Conservation (phyloP, 371 early-diverging fungal species). For the Saksenaea oblongispora region DNA sequence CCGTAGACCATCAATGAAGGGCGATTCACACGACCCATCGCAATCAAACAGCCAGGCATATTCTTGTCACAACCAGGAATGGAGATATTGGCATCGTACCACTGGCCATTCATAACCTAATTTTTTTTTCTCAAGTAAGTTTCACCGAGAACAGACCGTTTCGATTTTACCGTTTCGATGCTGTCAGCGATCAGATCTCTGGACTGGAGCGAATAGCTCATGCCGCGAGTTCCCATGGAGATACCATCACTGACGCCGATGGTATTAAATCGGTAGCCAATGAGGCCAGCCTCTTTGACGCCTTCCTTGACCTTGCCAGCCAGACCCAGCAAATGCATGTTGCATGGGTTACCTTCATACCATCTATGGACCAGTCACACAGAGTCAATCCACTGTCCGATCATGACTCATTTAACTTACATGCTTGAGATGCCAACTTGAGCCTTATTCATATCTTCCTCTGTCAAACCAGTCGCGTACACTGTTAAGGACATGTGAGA, state of each 20-base stretch:
- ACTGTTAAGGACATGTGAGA: conserved; percentile 47
- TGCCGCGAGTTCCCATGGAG: conserved; percentile 94
- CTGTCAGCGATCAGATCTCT: conserved; percentile 98
- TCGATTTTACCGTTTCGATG: conserved; percentile 84
- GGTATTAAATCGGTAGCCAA: conserved; percentile 96
- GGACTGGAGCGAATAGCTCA: conserved; percentile 95
- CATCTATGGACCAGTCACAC: conserved; percentile 53
- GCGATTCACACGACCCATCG: conserved; percentile 93
- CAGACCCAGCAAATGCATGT: conserved; percentile 96
- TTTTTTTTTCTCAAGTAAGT: neutral
- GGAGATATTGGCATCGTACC: conserved; percentile 96
- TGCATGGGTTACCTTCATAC: conserved; percentile 99
- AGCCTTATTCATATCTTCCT: conserved; percentile 79
- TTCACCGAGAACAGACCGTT: neutral
- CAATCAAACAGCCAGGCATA: conserved; percentile 97
- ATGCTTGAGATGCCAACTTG: conserved; percentile 95
- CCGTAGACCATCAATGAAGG: conserved; percentile 96
- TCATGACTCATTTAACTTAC: conserved; percentile 47
- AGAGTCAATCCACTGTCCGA: conserved; percentile 3
- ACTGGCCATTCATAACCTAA: conserved; percentile 84
- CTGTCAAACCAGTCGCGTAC: conserved; percentile 88
- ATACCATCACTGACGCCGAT: conserved; percentile 98
- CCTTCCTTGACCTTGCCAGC: conserved; percentile 89
- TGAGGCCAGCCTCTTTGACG: conserved; percentile 83
- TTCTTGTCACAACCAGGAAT: conserved; percentile 94